Conservation (phyloP, 805 yeast species). For the Cyberlindnera nakhonratchasimensis region DNA sequence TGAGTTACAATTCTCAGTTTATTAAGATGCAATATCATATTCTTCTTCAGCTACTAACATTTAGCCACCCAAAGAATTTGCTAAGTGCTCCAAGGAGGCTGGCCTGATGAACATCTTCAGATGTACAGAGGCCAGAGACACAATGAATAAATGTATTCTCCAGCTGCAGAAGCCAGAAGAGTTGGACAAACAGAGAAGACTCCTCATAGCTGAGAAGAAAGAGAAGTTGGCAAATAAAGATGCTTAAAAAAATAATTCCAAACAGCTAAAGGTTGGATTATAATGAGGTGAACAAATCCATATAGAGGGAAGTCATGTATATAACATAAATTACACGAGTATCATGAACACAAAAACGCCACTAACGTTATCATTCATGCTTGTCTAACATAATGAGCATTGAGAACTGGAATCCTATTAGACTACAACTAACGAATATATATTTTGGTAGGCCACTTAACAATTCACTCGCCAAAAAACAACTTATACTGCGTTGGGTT, state of each 20-base stretch:
- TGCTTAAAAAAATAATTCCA: background rate
- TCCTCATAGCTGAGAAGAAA: conserved; percentile 56
- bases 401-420: too few relatives aligned
- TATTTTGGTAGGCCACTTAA: too few relatives aligned
- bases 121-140: conserved; percentile 56
- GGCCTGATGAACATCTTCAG: conserved; percentile 66
- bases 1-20: conserved; percentile 34
- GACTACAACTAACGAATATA: too few relatives aligned
- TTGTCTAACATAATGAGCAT: too few relatives aligned
- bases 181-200: conserved; percentile 67
- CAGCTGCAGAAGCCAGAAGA: conserved; percentile 58
- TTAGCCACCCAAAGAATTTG: conserved; percentile 48
- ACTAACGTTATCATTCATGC: too few relatives aligned
- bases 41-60: background rate
- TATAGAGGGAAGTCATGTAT: too few relatives aligned
- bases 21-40: background rate
- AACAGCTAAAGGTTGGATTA: background rate
- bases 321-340: background rate
- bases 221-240: conserved; percentile 21
- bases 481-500: conserved; percentile 15
- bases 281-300: background rate
- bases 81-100: conserved; percentile 58
- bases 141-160: conserved; percentile 61
- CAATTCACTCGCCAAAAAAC: conserved; percentile 11
- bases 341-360: too few relatives aligned